Evolutionary conservation across 176 grass and related monocot species (phyloP).

Genomic region (Phyllostachys edulis): DNA sequence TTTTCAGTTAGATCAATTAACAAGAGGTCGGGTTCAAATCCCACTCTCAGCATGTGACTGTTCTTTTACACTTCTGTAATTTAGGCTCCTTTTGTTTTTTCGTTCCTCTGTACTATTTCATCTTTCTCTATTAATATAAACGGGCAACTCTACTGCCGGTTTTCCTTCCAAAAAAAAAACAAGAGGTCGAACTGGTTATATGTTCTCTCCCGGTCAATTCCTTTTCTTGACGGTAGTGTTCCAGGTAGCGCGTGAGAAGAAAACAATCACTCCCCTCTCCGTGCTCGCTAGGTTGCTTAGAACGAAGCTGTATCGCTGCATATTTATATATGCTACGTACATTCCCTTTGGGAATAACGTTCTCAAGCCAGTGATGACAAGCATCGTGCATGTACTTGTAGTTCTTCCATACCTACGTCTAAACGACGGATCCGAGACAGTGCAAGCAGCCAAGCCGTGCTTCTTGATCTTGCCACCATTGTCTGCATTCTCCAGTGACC

Average conservation of each 20-base stretch:
- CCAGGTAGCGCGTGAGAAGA: constrained; percentile 27
- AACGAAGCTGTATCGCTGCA: neutral
- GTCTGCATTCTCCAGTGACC: constrained; percentile 22
- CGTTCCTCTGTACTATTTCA: too few species aligned
- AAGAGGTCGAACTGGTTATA: neutral
- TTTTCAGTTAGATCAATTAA: neutral
- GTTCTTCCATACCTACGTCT: neutral
- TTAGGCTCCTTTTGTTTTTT: too few species aligned
- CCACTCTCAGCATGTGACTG: too few species aligned
- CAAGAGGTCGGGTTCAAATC: neutral
- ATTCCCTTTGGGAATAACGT: neutral
- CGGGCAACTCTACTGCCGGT: too few species aligned
- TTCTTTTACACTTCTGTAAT: too few species aligned
- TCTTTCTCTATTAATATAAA: too few species aligned
- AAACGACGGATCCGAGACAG: neutral
- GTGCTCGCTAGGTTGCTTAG: neutral
- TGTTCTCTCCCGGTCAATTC: neutral
- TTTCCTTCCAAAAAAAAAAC: too few species aligned
- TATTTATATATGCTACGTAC: neutral
- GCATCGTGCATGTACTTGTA: neutral
- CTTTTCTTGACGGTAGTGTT: constrained; percentile 6
- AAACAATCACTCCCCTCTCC: constrained; percentile 24
- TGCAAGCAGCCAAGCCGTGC: too few species aligned
- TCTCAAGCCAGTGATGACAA: neutral
- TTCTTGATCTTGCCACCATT: neutral